A percentile compares a stretch with the other conserved stretches of the same genome.
These are phyloP conservation scores for Nepenthes alata DNA, from an alignment of 179 eudicot genomes.

Conservation along the genomic window DNA sequence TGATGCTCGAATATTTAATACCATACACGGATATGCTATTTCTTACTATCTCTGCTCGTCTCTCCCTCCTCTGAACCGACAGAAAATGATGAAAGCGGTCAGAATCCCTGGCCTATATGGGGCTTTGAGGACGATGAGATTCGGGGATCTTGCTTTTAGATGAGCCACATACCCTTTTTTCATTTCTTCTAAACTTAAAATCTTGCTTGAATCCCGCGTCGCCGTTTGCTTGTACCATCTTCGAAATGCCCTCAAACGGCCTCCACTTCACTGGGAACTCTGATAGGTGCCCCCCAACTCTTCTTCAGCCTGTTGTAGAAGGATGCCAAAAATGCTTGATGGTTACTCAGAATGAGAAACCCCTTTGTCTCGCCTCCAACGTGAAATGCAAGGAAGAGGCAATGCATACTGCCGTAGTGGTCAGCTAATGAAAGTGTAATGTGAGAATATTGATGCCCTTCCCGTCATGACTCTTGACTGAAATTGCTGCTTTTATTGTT, in stretches of 20 bases:
- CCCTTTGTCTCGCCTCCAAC: slow-evolving; percentile 45
- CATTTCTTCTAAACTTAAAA: slow-evolving; percentile 7
- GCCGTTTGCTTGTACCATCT: slow-evolving; percentile 22
- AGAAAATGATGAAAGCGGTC: slow-evolving; percentile 5
- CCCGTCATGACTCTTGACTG: slow-evolving; percentile 13
- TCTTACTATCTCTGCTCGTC: neutral
- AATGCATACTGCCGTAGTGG: slow-evolving; percentile 2
- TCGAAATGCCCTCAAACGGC: slow-evolving; percentile 29
- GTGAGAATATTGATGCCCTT: slow-evolving; percentile 41
- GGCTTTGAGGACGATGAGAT: slow-evolving; percentile 23
- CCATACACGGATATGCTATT: slow-evolving; percentile 1
- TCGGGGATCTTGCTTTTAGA: slow-evolving; percentile 12
- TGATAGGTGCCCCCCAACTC: slow-evolving; percentile 46
- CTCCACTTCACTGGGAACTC: slow-evolving; percentile 36
- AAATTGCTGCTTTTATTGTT: slow-evolving; percentile 12
- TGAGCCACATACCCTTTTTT: slow-evolving; percentile 19
- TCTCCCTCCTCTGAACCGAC: slow-evolving; percentile 5
- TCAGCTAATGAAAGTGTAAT: slow-evolving; percentile 48
- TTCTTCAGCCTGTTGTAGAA: slow-evolving; percentile 49
- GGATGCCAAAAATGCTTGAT: slow-evolving; percentile 25
- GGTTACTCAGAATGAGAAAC: slow-evolving; percentile 42
- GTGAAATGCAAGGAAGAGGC: slow-evolving; percentile 46
- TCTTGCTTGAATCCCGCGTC: slow-evolving; percentile 5
- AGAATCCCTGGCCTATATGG: slow-evolving; percentile 11
- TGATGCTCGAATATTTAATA: neutral